Evolutionary conservation across 2,329 filamentous ascomycete genomes (phyloP).

Genomic region (Fusarium clavum): DNA sequence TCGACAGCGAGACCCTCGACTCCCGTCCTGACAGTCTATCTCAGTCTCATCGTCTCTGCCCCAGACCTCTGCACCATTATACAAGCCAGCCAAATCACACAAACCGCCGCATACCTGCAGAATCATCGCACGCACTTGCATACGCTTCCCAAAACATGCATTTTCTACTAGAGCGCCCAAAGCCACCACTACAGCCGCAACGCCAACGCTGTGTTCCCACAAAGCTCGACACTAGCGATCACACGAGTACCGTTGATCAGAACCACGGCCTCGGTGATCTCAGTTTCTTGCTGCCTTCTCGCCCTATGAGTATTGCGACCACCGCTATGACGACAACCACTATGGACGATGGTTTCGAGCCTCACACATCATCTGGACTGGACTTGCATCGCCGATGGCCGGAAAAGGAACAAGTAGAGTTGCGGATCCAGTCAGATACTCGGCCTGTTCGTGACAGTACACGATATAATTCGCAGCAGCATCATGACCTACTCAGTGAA

Average conservation of each 20-base stretch:
- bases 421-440: slow-evolving; percentile 31
- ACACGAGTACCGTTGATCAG: slow-evolving; percentile 16
- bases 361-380: slow-evolving; percentile 11
- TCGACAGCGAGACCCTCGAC: slow-evolving; percentile 46
- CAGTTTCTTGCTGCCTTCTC: slow-evolving; percentile 43
- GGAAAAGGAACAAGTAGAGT: slow-evolving; percentile 35
- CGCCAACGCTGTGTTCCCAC: slow-evolving; percentile 25
- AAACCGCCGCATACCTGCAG: slow-evolving; percentile 29
- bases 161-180: slow-evolving; percentile 28
- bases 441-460: slow-evolving; percentile 14
- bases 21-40: slow-evolving; percentile 39
- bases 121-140: slow-evolving; percentile 36
- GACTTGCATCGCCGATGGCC: slow-evolving; percentile 28
- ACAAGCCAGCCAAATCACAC: slow-evolving; percentile 23
- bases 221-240: slow-evolving; percentile 26
- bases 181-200: slow-evolving; percentile 30
- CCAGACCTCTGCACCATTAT: slow-evolving; percentile 39
- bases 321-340: slow-evolving; percentile 33
- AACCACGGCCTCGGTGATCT: slow-evolving; percentile 34
- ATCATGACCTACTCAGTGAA: slow-evolving; percentile 40
- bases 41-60: slow-evolving; percentile 31
- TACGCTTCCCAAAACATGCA: slow-evolving; percentile 34
- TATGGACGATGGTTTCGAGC: slow-evolving; percentile 13
- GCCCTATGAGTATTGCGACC: slow-evolving; percentile 42
- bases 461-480: slow-evolving; percentile 29